These are phyloP conservation scores for Nemania serpens DNA, from an alignment of 2,329 filamentous ascomycete genomes.

Conservation along the genomic window DNA sequence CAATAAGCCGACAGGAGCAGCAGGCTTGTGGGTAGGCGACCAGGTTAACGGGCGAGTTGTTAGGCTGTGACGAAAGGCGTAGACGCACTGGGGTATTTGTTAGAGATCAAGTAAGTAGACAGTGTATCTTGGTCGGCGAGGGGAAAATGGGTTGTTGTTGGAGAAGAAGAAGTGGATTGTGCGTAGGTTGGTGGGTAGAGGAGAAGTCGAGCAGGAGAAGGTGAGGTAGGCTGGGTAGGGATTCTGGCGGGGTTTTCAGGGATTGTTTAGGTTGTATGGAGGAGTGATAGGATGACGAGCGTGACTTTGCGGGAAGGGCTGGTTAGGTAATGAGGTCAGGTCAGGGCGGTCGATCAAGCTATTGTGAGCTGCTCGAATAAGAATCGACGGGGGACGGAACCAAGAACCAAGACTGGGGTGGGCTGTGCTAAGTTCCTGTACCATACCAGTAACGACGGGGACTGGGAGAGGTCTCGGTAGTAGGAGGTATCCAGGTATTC, in stretches of 20 bases:
- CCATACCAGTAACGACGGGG: conserved; percentile 19
- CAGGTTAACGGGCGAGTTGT: conserved; percentile 13
- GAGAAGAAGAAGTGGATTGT: conserved; percentile 27
- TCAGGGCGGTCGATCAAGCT: conserved; percentile 33
- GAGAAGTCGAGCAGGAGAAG: conserved; percentile 37
- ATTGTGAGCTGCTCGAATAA: conserved; percentile 28
- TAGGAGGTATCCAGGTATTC: conserved; percentile 22
- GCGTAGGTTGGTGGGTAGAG: conserved; percentile 26
- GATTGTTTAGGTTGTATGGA: conserved; percentile 30
- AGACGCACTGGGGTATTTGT: conserved; percentile 26
- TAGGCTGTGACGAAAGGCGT: conserved; percentile 19
- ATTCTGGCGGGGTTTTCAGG: conserved; percentile 41
- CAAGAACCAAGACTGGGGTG: conserved; percentile 27
- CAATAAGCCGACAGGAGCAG: conserved; percentile 14
- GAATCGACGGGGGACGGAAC: conserved; percentile 28
- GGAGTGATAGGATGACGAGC: conserved; percentile 42
- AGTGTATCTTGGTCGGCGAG: conserved; percentile 13
- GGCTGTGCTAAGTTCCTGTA: conserved; percentile 25
- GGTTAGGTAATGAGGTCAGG: conserved; percentile 39
- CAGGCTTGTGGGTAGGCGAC: conserved; percentile 18
- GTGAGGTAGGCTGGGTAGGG: conserved; percentile 35
- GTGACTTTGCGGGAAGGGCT: conserved; percentile 41
- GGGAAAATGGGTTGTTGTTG: conserved; percentile 21
- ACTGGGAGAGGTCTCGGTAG: conserved; percentile 19
- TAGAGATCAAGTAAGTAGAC: conserved; percentile 22